Evolutionary conservation across 768 basidiomycete species (phyloP).

Genomic region (Rhizopogon vesiculosus): DNA sequence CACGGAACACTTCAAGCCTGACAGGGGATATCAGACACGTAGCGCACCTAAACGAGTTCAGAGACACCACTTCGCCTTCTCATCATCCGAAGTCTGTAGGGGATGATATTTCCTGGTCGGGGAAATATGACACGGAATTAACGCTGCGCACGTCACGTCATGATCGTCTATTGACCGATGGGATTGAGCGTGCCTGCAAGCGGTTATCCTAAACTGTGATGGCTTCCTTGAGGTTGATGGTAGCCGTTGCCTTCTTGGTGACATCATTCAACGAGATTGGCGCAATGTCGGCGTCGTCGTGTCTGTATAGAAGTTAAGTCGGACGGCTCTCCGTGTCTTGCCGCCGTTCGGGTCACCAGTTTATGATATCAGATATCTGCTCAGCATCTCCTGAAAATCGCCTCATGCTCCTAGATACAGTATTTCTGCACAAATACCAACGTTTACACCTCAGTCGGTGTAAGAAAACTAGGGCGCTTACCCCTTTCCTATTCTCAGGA

Average conservation of each 20-base stretch:
- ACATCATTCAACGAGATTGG: constrained; percentile 88
- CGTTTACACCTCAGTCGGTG: constrained; percentile 5
- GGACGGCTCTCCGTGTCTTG: constrained; percentile 79
- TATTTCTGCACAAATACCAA: constrained; percentile 52
- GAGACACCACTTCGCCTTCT: constrained; percentile 64
- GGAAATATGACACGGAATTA: constrained; percentile 84
- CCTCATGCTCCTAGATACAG: constrained; percentile 73
- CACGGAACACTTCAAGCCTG: no score
- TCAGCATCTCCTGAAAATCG: constrained; percentile 76
- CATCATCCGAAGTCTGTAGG: constrained; percentile 44
- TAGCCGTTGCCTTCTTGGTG: constrained; percentile 83
- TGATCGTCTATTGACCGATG: constrained; percentile 49
- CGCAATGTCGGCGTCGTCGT: constrained; percentile 79
- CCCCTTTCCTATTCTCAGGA: constrained; percentile 23
- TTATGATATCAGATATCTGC: constrained; percentile 61
- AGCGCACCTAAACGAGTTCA: no score
- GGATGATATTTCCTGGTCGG: constrained; percentile 74
- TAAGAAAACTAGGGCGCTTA: constrained; percentile 7
- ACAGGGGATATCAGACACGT: no score
- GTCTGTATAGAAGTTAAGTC: constrained; percentile 46
- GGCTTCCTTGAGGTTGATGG: constrained; percentile 85
- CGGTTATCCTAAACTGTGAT: constrained; percentile 73
- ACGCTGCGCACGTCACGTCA: constrained; percentile 50
- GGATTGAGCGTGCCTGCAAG: constrained; percentile 41
- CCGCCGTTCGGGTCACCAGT: constrained; percentile 83